A percentile compares a stretch with the other conserved stretches of the same genome.
Evolutionary conservation across 169 alveolate species (phyloP).

Genomic region (Plasmodium reichenowi): DNA sequence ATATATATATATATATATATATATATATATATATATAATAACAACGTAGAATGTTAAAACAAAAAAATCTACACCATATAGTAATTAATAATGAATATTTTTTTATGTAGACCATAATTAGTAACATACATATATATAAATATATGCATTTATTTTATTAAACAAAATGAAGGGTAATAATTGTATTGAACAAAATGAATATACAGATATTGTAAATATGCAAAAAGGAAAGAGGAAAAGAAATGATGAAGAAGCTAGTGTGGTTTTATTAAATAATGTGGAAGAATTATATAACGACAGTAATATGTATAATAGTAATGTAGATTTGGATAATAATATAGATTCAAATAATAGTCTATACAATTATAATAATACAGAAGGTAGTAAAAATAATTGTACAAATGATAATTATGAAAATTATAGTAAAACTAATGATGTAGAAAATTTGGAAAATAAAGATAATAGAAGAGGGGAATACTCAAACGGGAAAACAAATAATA

Average conservation of each 20-base stretch:
- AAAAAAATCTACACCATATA: neutral
- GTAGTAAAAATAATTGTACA: neutral
- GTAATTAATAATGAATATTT: neutral
- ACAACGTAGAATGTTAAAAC: constrained; percentile 1
- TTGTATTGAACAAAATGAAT: neutral
- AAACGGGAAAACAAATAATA: neutral
- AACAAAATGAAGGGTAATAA: no score
- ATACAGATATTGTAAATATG: neutral
- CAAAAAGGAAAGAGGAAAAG: constrained; percentile 2
- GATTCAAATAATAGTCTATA: no score
- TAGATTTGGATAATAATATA: neutral
- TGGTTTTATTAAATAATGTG: no score
- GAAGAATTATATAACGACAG: no score
- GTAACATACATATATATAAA: no score
- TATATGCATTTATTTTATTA: no score
- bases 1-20: neutral
- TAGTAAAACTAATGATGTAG: neutral
- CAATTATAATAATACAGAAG: neutral
- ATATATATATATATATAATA: neutral
- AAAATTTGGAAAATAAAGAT: neutral
- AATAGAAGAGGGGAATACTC: no score
- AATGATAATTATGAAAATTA: neutral
- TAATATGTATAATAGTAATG: neutral
- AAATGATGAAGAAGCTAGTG: neutral
- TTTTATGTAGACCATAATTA: neutral